Conservation (phyloP, 495 filamentous ascomycete species). For the Neurospora hispaniola region DNA sequence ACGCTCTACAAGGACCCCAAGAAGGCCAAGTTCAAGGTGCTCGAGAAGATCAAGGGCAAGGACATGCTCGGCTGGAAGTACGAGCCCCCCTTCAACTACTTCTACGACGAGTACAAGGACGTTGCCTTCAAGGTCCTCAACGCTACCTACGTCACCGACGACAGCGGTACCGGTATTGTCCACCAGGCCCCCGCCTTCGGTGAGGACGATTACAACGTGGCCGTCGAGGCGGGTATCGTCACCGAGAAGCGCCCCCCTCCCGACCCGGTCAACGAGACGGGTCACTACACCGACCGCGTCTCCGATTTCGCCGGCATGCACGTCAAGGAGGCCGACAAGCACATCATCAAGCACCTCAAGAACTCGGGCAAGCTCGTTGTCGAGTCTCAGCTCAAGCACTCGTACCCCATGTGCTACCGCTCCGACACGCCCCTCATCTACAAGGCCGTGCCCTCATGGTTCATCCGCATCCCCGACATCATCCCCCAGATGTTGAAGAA, state of each 20-base stretch:
- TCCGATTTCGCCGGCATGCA: conserved; percentile 79
- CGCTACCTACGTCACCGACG: conserved; percentile 81
- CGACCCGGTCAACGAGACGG: conserved; percentile 79
- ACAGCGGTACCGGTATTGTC: conserved; percentile 90
- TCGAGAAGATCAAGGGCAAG: conserved; percentile 72
- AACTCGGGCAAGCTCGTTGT: conserved; percentile 70
- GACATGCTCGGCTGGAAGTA: conserved; percentile 92
- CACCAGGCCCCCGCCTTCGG: conserved; percentile 94
- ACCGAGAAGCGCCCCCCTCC: conserved; percentile 67
- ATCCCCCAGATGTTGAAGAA: conserved; percentile 85
- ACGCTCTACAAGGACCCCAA: conserved; percentile 94
- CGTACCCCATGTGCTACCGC: conserved; percentile 91
- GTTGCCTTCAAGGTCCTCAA: conserved; percentile 86
- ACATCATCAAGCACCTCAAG: conserved; percentile 87
- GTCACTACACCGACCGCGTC: conserved; percentile 71
- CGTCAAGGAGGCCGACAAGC: conserved; percentile 91
- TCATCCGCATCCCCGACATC: conserved; percentile 75
- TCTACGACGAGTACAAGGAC: conserved; percentile 88
- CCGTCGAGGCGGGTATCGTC: conserved; percentile 67
- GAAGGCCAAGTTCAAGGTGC: conserved; percentile 89
- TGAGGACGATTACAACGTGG: conserved; percentile 91
- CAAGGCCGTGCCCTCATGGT: conserved; percentile 90
- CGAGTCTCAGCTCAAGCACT: conserved; percentile 85
- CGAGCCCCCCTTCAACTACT: conserved; percentile 85
- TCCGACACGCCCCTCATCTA: conserved; percentile 95